phyloP scores from a whole-genome alignment of 2,329 filamentous ascomycete species.

The Alternaria longipes region DNA sequence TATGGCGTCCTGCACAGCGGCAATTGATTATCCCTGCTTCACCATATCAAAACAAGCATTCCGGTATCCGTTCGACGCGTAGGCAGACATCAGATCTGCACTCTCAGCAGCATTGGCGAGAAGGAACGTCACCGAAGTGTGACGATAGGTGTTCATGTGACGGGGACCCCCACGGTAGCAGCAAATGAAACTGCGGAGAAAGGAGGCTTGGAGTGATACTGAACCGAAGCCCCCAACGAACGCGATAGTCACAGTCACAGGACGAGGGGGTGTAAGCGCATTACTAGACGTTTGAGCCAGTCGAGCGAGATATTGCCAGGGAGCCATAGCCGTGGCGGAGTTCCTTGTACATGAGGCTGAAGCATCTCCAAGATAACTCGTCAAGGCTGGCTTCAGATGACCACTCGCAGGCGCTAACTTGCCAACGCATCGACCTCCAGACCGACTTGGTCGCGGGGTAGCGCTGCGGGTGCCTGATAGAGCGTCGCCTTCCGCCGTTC shows the following conservation, averaged over 20 bases:
- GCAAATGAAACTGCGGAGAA: slow-evolving; percentile 38
- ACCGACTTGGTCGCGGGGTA: slow-evolving; percentile 45
- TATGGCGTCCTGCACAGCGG: slow-evolving; percentile 21
- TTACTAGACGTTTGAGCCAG: slow-evolving; percentile 50
- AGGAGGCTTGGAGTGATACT: slow-evolving; percentile 35
- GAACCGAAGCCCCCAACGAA: slow-evolving; percentile 19
- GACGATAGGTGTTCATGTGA: slow-evolving; percentile 34
- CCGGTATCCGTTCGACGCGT: slow-evolving; percentile 14
- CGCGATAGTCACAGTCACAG: slow-evolving; percentile 43
- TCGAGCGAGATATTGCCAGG: slow-evolving; percentile 50
- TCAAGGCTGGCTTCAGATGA: slow-evolving; percentile 47
- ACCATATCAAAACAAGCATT: slow-evolving; percentile 10
- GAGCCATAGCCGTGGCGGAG: slow-evolving; percentile 45
- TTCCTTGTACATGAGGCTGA: slow-evolving; percentile 48
- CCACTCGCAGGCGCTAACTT: slow-evolving; percentile 48
- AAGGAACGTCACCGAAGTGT: slow-evolving; percentile 25
- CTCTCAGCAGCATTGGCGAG: slow-evolving; percentile 21
- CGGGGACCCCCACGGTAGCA: slow-evolving; percentile 36
- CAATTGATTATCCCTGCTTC: slow-evolving; percentile 18
- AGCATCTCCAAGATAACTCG: slow-evolving; percentile 39
- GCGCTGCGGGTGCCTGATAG: slow-evolving; percentile 48
- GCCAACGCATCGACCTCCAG: slow-evolving; percentile 51
- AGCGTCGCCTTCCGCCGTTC: slow-evolving; percentile 32
- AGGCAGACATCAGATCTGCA: slow-evolving; percentile 27
- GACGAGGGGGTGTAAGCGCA: slow-evolving; percentile 34